Base-by-base conservation (phyloP, 306 rosid species). In the Myrica gale region DNA sequence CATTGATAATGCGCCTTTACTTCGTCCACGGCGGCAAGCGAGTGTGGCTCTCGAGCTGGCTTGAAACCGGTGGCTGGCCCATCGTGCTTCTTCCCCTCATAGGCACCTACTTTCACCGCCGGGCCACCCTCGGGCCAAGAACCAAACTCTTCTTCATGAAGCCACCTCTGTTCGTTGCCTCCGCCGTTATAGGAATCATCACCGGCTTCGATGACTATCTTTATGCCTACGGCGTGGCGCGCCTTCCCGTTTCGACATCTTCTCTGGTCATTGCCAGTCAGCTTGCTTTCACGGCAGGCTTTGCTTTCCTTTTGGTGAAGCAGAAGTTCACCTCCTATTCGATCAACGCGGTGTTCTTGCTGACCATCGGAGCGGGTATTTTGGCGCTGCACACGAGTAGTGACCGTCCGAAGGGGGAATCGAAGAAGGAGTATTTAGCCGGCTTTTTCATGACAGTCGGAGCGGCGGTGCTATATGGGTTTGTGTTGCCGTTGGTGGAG, bases 21-120 rank as follows among this genome's bases (percentile, higher is more conserved):
- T 93, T 86, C 86, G 3, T 90, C 75, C 91, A 87, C 41, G 96
- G 98, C 57, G 94, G 98, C 71, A 56, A 86, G 0, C 88, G 97
- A 0, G 82, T 91, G 20, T 89, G 97, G 96, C 89, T 93, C 6
- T 88, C 92, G 0, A 66, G 88, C 85, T 84, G 68, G 76, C 95
- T 93, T 8, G 68, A 89, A 75, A 88, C 97, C 51, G 90, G 81
- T 7, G 96, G 90, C 52, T 93, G 86, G 78, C 98, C 98, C 1
- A 1, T 93, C 74, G 76, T 90, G 55, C 39, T 93, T 13, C 0
- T 85, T 37, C 97, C 95, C 11, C 82, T 91, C 12, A 4, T 58
- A 50, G 1, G 80, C 52, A 63, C 80, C 7, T 88, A 85, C 84
- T 1, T 75, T 68, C 61, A 44, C 80, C 85, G 84, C 77, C 97